These are phyloP conservation scores for Boletus rubescentipes DNA, from an alignment of 768 basidiomycete species.

Conservation along the genomic window DNA sequence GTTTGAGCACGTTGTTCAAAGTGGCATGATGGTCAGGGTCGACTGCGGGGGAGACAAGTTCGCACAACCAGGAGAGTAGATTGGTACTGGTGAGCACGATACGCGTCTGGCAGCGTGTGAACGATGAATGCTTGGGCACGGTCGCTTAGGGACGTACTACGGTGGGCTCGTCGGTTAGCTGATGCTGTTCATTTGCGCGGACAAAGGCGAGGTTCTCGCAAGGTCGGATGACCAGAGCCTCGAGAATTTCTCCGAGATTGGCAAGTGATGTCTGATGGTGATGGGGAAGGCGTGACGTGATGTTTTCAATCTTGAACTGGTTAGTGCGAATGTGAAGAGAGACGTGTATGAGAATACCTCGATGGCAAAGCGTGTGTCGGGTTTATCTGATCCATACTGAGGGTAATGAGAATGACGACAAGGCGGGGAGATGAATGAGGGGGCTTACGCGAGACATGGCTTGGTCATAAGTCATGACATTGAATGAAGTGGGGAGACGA, in stretches of 20 bases:
- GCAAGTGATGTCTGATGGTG: constrained; percentile 24
- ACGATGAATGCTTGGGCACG: not conserved
- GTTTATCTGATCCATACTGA: constrained; percentile 93
- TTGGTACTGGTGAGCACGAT: constrained; percentile 49
- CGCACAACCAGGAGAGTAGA: constrained; percentile 45
- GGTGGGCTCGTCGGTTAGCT: constrained; percentile 19
- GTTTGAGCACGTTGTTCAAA: constrained; percentile 42
- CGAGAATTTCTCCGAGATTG: constrained; percentile 30
- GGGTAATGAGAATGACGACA: constrained; percentile 19
- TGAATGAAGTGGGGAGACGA: constrained; percentile 60
- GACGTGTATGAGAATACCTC: constrained; percentile 54
- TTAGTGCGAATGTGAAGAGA: constrained; percentile 8
- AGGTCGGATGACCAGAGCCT: constrained; percentile 34
- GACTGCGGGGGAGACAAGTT: constrained; percentile 25
- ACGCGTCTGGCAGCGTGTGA: constrained; percentile 41
- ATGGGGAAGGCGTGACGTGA: constrained; percentile 32
- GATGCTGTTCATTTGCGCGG: constrained; percentile 23
- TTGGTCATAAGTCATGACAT: constrained; percentile 84
- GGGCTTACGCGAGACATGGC: constrained; percentile 82
- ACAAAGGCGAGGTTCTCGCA: constrained; percentile 27
- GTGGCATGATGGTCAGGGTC: constrained; percentile 27
- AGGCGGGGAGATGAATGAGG: constrained; percentile 6
- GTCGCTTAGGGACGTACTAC: constrained; percentile 23
- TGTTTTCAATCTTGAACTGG: constrained; percentile 33
- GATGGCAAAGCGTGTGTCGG: constrained; percentile 84